A percentile compares a stretch with the other conserved stretches of the same genome.
Evolutionary conservation across 1,284 basidiomycete genomes (phyloP).

Genomic region (Stygiomarasmius scandens): DNA sequence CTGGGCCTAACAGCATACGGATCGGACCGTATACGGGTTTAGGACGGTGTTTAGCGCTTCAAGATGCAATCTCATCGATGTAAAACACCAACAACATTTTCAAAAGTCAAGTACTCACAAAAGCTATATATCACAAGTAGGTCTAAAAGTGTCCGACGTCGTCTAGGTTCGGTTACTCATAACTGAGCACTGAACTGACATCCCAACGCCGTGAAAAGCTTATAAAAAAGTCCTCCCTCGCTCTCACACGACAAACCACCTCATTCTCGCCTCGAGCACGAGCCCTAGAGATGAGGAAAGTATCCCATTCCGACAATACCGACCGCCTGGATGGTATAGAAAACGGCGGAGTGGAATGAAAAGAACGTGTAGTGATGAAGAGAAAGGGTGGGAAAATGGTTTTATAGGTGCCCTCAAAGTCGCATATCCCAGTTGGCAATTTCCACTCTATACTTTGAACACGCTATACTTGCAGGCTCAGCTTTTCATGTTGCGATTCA

Average conservation of each 20-base stretch:
- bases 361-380: not conserved
- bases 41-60: too few relatives aligned
- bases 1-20: too few relatives aligned
- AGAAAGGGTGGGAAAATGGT: too few relatives aligned
- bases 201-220: not conserved
- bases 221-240: not conserved
- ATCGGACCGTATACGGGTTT: too few relatives aligned
- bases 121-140: not conserved
- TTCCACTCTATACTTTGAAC: too few relatives aligned
- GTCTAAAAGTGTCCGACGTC: not conserved
- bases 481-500: too few relatives aligned
- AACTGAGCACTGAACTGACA: not conserved
- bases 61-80: too few relatives aligned
- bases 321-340: not conserved
- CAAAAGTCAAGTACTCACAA: too few relatives aligned
- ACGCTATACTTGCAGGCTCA: too few relatives aligned
- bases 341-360: not conserved
- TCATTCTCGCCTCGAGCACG: not conserved
- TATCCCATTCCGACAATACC: not conserved
- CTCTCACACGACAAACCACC: not conserved
- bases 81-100: too few relatives aligned
- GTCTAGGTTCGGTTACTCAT: not conserved
- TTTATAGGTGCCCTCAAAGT: too few relatives aligned
- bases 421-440: too few relatives aligned
- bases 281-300: not conserved